phyloP scores from a whole-genome alignment of 2,329 filamentous ascomycete species.

The Hypoxylon sp. region DNA sequence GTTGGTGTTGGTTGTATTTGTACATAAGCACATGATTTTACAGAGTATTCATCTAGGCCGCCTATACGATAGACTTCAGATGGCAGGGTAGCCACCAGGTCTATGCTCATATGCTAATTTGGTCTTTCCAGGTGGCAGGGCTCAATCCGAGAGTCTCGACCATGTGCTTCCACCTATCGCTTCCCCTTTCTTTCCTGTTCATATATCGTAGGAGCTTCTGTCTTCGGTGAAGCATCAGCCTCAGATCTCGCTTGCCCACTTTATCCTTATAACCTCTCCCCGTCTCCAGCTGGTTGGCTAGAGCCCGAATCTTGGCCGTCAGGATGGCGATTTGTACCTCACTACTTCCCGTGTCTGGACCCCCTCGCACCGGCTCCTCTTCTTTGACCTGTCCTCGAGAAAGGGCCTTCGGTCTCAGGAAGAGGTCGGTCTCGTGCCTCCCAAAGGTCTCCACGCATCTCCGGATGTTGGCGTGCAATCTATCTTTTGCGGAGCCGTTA shows the following conservation, averaged over 20 bases:
- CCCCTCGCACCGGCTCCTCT: conserved; percentile 70
- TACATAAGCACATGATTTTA: conserved; percentile 55
- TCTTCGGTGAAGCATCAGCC: conserved; percentile 85
- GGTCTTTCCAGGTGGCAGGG: conserved; percentile 88
- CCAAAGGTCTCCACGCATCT: conserved; percentile 90
- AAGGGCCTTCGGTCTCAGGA: conserved; percentile 72
- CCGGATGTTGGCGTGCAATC: conserved; percentile 83
- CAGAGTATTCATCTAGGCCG: conserved; percentile 47
- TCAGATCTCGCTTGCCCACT: conserved; percentile 91
- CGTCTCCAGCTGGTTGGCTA: conserved; percentile 78
- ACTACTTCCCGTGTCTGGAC: conserved; percentile 91
- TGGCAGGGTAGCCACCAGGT: conserved; percentile 42
- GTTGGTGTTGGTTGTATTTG: conserved; percentile 50
- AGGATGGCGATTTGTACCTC: conserved; percentile 98
- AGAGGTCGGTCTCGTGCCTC: conserved; percentile 85
- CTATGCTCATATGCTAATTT: conserved; percentile 77
- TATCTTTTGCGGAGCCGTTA: conserved; percentile 83
- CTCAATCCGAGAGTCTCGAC: conserved; percentile 86
- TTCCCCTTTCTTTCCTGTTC: conserved; percentile 88
- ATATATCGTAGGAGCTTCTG: conserved; percentile 92
- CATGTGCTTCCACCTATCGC: conserved; percentile 89
- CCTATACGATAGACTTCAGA: conserved; percentile 42
- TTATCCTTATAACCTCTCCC: conserved; percentile 84
- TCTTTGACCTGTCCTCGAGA: conserved; percentile 57
- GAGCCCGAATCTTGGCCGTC: conserved; percentile 89